A percentile compares a stretch with the other conserved stretches of the same genome.
These are phyloP conservation scores for Chlorella sp. DNA, from an alignment of 139 green algal species.

Conservation along the genomic window DNA sequence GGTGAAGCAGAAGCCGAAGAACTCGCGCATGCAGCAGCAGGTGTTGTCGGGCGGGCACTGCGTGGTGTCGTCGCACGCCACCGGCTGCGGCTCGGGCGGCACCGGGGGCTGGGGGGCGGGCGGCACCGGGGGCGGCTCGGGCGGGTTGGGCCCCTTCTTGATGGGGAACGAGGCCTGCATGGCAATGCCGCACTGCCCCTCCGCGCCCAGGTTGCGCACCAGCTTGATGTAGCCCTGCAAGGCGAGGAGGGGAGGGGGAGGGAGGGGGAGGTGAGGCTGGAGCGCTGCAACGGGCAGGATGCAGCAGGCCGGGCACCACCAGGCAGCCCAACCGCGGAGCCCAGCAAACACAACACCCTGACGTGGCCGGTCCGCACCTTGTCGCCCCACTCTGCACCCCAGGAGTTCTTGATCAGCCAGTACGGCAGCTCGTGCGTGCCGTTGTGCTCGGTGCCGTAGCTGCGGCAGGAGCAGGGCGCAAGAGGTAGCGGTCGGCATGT, in stretches of 20 bases:
- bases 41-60: conserved; percentile 76
- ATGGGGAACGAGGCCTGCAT: conserved; percentile 90
- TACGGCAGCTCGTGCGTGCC: conserved; percentile 62
- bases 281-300: background rate
- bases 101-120: conserved; percentile 40
- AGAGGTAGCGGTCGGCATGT: no score
- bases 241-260: background rate
- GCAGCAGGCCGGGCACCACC: background rate
- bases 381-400: conserved; percentile 92
- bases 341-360: background rate
- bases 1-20: conserved; percentile 80
- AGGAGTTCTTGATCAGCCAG: conserved; percentile 98
- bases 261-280: background rate
- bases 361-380: background rate
- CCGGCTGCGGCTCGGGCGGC: conserved; percentile 51
- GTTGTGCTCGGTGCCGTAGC: conserved; percentile 70
- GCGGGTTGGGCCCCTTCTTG: conserved; percentile 82
- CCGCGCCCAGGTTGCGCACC: conserved; percentile 24
- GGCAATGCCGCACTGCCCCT: conserved; percentile 92
- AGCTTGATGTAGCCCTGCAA: conserved; percentile 86
- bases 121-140: conserved; percentile 33
- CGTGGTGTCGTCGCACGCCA: conserved; percentile 76
- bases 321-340: background rate
- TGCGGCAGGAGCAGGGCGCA: no score
- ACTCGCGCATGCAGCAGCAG: conserved; percentile 88